These are phyloP conservation scores for Beauveria brongniartii DNA, from an alignment of 2,329 filamentous ascomycete genomes.

Conservation along the genomic window DNA sequence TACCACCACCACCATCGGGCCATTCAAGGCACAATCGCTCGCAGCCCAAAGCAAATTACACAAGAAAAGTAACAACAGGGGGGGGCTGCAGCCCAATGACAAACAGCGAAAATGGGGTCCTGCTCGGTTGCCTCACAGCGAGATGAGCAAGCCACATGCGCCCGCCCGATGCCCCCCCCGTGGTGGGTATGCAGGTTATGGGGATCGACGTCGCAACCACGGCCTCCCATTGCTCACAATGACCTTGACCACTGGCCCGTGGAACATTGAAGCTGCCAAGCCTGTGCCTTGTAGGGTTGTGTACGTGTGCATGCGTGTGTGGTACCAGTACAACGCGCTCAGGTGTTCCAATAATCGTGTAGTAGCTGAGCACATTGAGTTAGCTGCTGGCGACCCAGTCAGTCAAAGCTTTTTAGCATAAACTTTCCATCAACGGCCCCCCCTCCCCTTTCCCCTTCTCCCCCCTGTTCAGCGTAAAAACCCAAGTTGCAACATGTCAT, in stretches of 20 bases:
- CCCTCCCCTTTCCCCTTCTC: not conserved
- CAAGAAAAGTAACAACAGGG: not conserved
- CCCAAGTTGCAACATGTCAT: not conserved
- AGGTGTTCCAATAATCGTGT: not conserved
- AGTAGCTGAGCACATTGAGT: not conserved
- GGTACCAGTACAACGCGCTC: not conserved
- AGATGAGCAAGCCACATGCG: too few species aligned
- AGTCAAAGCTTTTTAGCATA: not conserved
- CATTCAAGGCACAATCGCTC: not conserved
- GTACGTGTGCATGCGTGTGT: too few species aligned
- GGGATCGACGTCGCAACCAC: too few species aligned
- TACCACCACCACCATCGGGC: not conserved
- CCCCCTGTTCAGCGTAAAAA: conserved; percentile 5
- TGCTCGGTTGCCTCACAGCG: too few species aligned
- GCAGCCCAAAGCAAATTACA: not conserved
- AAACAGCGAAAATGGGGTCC: too few species aligned
- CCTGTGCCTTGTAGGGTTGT: too few species aligned
- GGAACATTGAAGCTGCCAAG: too few species aligned
- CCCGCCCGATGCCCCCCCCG: too few species aligned
- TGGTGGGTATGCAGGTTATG: too few species aligned
- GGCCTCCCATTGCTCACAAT: too few species aligned
- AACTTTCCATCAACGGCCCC: not conserved
- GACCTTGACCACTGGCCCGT: too few species aligned
- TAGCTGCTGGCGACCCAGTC: not conserved
- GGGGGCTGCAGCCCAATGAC: too few species aligned